These are phyloP conservation scores for Aspergillus pseudoterreus DNA, from an alignment of 2,329 filamentous ascomycete genomes.

Conservation along the genomic window DNA sequence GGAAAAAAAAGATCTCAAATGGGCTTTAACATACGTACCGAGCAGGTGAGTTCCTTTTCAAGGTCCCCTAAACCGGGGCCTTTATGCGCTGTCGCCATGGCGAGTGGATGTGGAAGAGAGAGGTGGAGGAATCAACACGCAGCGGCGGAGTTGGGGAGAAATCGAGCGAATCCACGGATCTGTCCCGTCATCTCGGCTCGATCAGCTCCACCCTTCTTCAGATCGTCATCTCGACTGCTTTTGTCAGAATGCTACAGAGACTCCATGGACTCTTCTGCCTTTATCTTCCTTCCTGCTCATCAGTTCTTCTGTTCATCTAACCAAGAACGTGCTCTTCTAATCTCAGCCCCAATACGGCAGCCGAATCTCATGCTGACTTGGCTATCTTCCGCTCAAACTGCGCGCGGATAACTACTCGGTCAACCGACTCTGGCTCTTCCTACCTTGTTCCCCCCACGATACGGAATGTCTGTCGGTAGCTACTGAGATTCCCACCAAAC, in stretches of 20 bases:
- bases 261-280: too few relatives aligned
- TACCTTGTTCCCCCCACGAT: too few relatives aligned
- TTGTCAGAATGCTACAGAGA: background rate
- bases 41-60: slow-evolving; percentile 92
- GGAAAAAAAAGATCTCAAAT: slow-evolving; percentile 7
- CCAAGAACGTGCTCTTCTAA: too few relatives aligned
- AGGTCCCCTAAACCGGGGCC: slow-evolving; percentile 58
- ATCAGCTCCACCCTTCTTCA: background rate
- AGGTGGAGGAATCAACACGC: background rate
- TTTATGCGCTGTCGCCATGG: slow-evolving; percentile 15
- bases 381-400: too few relatives aligned
- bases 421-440: too few relatives aligned
- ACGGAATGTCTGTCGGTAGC: too few relatives aligned
- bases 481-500: too few relatives aligned
- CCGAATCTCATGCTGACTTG: too few relatives aligned
- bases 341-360: too few relatives aligned
- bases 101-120: slow-evolving; percentile 1
- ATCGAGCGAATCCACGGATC: slow-evolving; percentile 3
- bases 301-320: too few relatives aligned
- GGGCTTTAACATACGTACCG: slow-evolving; percentile 57
- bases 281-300: too few relatives aligned
- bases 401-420: too few relatives aligned
- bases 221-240: background rate
- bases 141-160: slow-evolving; percentile 1
- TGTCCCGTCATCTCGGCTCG: background rate